Evolutionary conservation across 768 basidiomycete genomes (phyloP).

Genomic region (Strobilomyces confusus): DNA sequence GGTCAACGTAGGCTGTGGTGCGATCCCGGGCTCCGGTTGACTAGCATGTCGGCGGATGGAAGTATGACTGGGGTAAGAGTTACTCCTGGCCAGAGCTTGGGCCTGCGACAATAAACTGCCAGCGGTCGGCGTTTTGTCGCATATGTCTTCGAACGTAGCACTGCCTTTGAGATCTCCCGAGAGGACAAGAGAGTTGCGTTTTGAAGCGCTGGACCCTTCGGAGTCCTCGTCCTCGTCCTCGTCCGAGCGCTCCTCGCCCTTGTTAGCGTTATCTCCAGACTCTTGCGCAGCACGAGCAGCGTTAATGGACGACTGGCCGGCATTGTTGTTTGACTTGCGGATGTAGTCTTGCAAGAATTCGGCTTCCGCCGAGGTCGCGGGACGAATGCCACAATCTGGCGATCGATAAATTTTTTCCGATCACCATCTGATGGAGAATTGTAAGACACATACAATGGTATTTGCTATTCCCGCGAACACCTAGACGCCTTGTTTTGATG

Average conservation of each 20-base stretch:
- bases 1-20: slow-evolving; percentile 56
- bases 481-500: slow-evolving; percentile 91
- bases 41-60: slow-evolving; percentile 70
- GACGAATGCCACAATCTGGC: slow-evolving; percentile 86
- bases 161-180: slow-evolving; percentile 57
- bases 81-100: slow-evolving; percentile 57
- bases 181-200: slow-evolving; percentile 70
- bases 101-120: slow-evolving; percentile 73
- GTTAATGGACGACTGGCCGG: slow-evolving; percentile 70
- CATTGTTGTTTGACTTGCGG: slow-evolving; percentile 84
- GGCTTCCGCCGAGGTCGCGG: slow-evolving; percentile 85
- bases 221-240: slow-evolving; percentile 89
- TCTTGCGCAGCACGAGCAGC: slow-evolving; percentile 71
- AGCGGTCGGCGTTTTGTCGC: slow-evolving; percentile 85
- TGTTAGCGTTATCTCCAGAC: slow-evolving; percentile 54
- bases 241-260: slow-evolving; percentile 69
- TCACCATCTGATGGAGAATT: slow-evolving; percentile 32
- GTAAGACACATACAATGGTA: slow-evolving; percentile 74
- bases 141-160: slow-evolving; percentile 58
- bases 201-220: slow-evolving; percentile 69
- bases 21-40: slow-evolving; percentile 51
- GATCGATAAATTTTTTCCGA: slow-evolving; percentile 30
- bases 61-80: slow-evolving; percentile 62
- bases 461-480: slow-evolving; percentile 92
- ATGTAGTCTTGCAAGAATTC: slow-evolving; percentile 92